Percentiles rank a stretch among this genome's conserved stretches.
phyloP scores from a whole-genome alignment of 1,139 yeast species.

The Scheffersomyces segobiensis region DNA sequence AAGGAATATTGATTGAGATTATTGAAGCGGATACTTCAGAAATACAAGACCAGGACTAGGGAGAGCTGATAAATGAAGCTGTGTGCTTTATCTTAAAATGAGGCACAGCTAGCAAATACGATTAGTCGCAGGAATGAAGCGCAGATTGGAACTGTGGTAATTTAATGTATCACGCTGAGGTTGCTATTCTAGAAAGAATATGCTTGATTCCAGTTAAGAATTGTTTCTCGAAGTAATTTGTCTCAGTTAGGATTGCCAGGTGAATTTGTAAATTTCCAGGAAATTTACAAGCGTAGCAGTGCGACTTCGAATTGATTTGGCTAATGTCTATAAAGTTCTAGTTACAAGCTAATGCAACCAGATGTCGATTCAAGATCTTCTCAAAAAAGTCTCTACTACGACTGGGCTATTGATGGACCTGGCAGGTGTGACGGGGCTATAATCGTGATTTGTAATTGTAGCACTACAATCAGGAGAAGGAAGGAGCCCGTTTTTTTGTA shows the following conservation, averaged over 20 bases:
- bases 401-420: neutral
- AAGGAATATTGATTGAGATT: neutral
- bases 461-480: neutral
- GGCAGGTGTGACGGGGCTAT: neutral
- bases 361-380: neutral
- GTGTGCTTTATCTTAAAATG: neutral
- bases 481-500: neutral
- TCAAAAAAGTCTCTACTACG: neutral
- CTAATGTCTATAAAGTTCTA: neutral
- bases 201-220: neutral
- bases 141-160: neutral
- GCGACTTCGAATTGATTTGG: neutral
- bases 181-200: neutral
- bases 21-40: neutral
- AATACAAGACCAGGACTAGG: neutral
- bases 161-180: neutral
- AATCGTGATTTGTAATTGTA: neutral
- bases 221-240: too few species aligned
- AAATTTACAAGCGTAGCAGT: neutral
- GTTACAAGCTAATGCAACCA: slow-evolving; percentile 11
- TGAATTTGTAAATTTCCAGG: neutral
- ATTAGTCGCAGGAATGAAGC: neutral
- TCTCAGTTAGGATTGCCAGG: too few species aligned
- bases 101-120: neutral
- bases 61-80: neutral